Percentiles rank a stretch among this genome's conserved stretches.
phyloP scores from a whole-genome alignment of 106 monocot genomes.

The Phalaenopsis equestris region DNA sequence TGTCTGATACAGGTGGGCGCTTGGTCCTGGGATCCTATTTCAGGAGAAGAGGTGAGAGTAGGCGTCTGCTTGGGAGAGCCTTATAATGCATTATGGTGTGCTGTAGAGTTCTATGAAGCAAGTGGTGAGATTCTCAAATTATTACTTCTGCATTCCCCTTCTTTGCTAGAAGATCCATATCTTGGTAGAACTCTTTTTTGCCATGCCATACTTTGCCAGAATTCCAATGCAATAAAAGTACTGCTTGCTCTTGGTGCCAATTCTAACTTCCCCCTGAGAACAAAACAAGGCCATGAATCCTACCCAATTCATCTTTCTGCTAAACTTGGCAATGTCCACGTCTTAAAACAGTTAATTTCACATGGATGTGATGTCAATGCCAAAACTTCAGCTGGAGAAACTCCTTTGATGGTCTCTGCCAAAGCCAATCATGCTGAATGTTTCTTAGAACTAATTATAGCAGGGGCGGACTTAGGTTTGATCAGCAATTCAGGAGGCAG shows the following conservation, averaged over 20 bases:
- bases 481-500: slow-evolving; percentile 31
- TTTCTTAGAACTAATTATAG: slow-evolving; percentile 28
- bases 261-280: slow-evolving; percentile 32
- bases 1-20: slow-evolving; percentile 36
- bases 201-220: slow-evolving; percentile 63
- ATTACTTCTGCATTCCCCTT: slow-evolving; percentile 36
- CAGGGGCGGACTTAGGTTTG: slow-evolving; percentile 45
- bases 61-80: slow-evolving; percentile 55
- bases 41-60: slow-evolving; percentile 55
- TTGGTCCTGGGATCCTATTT: slow-evolving; percentile 65
- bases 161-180: slow-evolving; percentile 30
- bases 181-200: slow-evolving; percentile 46
- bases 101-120: slow-evolving; percentile 54
- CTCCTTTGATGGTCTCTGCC: slow-evolving; percentile 51
- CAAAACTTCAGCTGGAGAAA: slow-evolving; percentile 42
- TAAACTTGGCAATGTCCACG: slow-evolving; percentile 24
- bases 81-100: slow-evolving; percentile 56
- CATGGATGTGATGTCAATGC: slow-evolving; percentile 32
- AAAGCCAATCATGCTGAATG: slow-evolving; percentile 28
- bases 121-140: slow-evolving; percentile 42
- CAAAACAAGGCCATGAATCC: slow-evolving; percentile 18
- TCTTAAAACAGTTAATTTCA: slow-evolving; percentile 29
- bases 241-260: slow-evolving; percentile 48
- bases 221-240: slow-evolving; percentile 20
- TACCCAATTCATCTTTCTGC: slow-evolving; percentile 50